Base-by-base conservation (phyloP, 139 green algal genomes). In the Edaphochlamys debaryana region DNA sequence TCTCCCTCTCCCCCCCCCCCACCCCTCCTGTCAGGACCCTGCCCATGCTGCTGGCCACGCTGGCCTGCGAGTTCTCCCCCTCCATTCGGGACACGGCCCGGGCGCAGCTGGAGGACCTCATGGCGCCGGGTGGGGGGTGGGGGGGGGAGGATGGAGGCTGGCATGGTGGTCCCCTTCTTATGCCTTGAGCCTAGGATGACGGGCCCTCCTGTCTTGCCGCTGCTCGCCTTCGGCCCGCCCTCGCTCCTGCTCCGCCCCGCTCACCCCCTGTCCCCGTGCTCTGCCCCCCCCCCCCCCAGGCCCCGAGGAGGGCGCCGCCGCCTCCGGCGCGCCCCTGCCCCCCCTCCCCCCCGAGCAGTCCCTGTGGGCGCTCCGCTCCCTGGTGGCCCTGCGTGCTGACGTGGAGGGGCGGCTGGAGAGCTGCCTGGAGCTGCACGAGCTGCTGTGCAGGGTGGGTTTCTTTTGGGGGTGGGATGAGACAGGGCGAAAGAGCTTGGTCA, bases 21-120 rank as follows among this genome's bases (percentile, higher is more conserved):
- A 27, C 66, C 36, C 17, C 66, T 4, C 66, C 4, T 20, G 4
- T 25, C 77, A 83, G 77, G 45, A 32, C 77, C 2, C 41, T 77
- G 34, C 78, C 78, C 36, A 76, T 84, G 58, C 79, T 93, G 40
- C 68, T 88, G 38, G 48, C 73, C 62, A 64, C 73, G 34, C 86
- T 89, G 63, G 67, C 79, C 34, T 84, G 78, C 50, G 58, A 52
- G 48, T 84, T 77, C 78, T 69, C 48, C 29, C 25, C 27, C 5
- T 6, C 25, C 29, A 41, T 84, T 29, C 78, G 78, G 20, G 66
- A 84, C 4, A 3, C 25, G 4, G 78, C 78, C 0, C 17, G 42
- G 36, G 19, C 8, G 9, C 50, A 76, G 25, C 52, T 84, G 48
- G 66, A 79, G 68, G 68, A 32, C 15, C n/a, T 85, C 13, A 32